Percentiles rank a stretch among this genome's conserved stretches.
Evolutionary conservation across 768 basidiomycete species (phyloP).

Genomic region (Auriscalpium vulgare): DNA sequence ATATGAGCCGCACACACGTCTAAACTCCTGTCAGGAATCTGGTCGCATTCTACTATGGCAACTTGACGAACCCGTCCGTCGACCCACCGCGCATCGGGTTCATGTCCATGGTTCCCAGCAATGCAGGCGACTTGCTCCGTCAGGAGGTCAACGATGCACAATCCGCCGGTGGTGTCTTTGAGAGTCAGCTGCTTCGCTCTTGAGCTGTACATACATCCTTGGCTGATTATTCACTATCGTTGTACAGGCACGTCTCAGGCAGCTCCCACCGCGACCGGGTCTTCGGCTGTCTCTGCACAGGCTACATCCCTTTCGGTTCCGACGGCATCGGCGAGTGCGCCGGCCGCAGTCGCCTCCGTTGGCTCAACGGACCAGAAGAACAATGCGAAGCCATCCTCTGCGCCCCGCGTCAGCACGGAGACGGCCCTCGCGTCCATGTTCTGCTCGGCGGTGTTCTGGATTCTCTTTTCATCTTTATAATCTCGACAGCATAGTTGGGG

Average conservation of each 20-base stretch:
- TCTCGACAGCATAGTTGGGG: neutral
- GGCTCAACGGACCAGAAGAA: neutral
- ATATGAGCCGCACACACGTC: neutral
- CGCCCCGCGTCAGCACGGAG: neutral
- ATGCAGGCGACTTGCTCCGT: constrained; percentile 34
- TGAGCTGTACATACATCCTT: neutral
- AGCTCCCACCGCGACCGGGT: constrained; percentile 1
- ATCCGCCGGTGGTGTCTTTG: constrained; percentile 19
- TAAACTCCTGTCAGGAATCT: constrained; percentile 40
- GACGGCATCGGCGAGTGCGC: neutral
- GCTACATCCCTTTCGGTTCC: neutral
- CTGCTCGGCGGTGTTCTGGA: neutral
- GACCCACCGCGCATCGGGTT: constrained; percentile 68
- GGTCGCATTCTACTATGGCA: constrained; percentile 65
- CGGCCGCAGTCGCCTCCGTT: neutral
- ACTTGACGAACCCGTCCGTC: constrained; percentile 54
- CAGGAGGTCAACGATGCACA: constrained; percentile 22
- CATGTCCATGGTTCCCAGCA: constrained; percentile 55
- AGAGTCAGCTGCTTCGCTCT: constrained; percentile 21
- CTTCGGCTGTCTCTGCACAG: neutral
- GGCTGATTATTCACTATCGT: neutral
- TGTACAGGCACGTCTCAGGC: constrained; percentile 5
- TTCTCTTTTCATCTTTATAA: neutral
- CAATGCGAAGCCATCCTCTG: neutral
- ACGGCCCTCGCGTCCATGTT: neutral